These are phyloP conservation scores for Phytophthora tubulina DNA, from an alignment of 352 stramenopile genomes.

Conservation along the genomic window DNA sequence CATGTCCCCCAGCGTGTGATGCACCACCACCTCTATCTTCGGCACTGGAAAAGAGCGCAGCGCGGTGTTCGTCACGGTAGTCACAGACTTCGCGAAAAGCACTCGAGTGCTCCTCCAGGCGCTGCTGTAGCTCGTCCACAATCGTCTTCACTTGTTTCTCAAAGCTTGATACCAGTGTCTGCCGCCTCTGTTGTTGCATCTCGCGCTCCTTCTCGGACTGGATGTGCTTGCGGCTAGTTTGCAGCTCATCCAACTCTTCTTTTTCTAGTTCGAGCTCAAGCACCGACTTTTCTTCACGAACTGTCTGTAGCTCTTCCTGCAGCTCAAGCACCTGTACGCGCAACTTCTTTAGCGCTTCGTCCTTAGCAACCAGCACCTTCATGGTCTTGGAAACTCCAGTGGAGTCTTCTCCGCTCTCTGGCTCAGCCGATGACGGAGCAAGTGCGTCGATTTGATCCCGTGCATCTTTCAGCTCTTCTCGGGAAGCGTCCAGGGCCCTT, in stretches of 20 bases:
- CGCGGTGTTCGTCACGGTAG: slow-evolving; percentile 52
- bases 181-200: slow-evolving; percentile 49
- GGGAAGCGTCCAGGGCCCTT: slow-evolving; percentile 30
- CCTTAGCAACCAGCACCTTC: slow-evolving; percentile 28
- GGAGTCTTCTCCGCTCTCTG: slow-evolving; percentile 32
- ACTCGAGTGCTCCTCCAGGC: slow-evolving; percentile 65
- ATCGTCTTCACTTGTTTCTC: slow-evolving; percentile 47
- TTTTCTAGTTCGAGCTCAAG: slow-evolving; percentile 41
- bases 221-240: slow-evolving; percentile 40
- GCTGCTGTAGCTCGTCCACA: slow-evolving; percentile 58
- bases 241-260: slow-evolving; percentile 47
- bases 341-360: slow-evolving; percentile 43
- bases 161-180: slow-evolving; percentile 54
- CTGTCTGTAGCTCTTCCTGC: slow-evolving; percentile 41
- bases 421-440: slow-evolving; percentile 23
- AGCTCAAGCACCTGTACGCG: slow-evolving; percentile 37
- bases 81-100: slow-evolving; percentile 73
- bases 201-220: slow-evolving; percentile 52
- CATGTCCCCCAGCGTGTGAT: background rate
- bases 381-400: slow-evolving; percentile 17
- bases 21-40: background rate
- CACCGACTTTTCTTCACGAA: slow-evolving; percentile 42
- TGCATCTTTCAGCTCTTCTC: slow-evolving; percentile 34
- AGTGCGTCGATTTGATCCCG: slow-evolving; percentile 27
- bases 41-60: slow-evolving; percentile 3